These are phyloP conservation scores for Piromyces finnis DNA, from an alignment of 192 early-diverging fungal genomes.

Conservation along the genomic window DNA sequence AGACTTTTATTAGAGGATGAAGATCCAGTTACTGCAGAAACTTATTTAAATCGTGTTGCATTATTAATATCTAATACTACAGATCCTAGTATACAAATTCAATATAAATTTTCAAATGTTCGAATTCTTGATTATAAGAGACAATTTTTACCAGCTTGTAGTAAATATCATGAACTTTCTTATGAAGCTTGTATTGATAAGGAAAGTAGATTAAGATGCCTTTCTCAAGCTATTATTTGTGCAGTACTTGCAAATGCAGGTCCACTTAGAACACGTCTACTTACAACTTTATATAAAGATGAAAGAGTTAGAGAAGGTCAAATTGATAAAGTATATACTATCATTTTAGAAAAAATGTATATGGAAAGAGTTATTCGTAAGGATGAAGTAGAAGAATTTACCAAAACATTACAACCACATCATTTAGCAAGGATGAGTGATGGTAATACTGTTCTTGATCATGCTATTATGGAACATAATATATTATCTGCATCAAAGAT, in stretches of 20 bases:
- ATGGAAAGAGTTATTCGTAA: conserved; percentile 66
- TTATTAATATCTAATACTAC: conserved; percentile 27
- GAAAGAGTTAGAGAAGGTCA: conserved; percentile 65
- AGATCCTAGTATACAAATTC: conserved; percentile 19
- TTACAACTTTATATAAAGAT: conserved; percentile 82
- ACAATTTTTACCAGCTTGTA: conserved; percentile 64
- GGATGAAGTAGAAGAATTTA: conserved; percentile 64
- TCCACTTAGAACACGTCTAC: conserved; percentile 63
- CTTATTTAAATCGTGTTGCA: conserved; percentile 69
- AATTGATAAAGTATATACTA: conserved; percentile 11
- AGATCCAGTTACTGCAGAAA: conserved; percentile 57
- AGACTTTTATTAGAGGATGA: conserved; percentile 72
- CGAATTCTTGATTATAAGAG: conserved; percentile 69
- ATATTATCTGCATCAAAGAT: conserved; percentile 67
- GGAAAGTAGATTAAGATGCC: conserved; percentile 26
- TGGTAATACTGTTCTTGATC: conserved; percentile 63
- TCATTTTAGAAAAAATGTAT: conserved; percentile 88
- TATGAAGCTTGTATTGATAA: conserved; percentile 45
- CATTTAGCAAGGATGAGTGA: conserved; percentile 57
- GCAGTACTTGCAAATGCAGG: conserved; percentile 82
- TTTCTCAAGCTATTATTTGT: conserved; percentile 61
- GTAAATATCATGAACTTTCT: conserved; percentile 67
- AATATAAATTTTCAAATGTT: conserved; percentile 67
- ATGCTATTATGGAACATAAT: conserved; percentile 93
- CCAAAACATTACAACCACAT: conserved; percentile 49